Evolutionary conservation across 768 basidiomycete species (phyloP).

Genomic region (Multifurca ochricompacta): DNA sequence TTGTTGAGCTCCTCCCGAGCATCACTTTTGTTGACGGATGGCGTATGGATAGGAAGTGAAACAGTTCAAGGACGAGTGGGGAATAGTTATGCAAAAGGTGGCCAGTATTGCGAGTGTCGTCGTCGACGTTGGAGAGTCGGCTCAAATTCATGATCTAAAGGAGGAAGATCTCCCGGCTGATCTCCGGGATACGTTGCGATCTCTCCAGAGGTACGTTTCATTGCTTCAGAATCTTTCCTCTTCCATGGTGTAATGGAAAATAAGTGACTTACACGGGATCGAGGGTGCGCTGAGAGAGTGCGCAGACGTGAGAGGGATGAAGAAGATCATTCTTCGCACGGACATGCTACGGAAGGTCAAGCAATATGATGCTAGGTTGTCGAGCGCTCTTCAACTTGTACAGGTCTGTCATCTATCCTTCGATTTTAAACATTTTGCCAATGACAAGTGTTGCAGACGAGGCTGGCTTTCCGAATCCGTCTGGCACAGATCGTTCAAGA

Average conservation of each 20-base stretch:
- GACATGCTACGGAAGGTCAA: neutral
- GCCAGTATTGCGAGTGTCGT: no score
- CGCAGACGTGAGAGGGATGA: neutral
- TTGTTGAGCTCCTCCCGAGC: neutral
- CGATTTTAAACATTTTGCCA: neutral
- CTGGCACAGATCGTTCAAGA: no score
- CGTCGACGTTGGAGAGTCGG: no score
- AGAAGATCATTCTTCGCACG: neutral
- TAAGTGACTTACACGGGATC: no score
- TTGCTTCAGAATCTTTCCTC: neutral
- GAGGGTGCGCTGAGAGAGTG: no score
- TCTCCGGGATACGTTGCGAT: neutral
- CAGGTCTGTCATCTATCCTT: neutral
- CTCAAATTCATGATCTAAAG: neutral
- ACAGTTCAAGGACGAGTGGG: no score
- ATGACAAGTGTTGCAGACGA: neutral
- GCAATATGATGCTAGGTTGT: neutral
- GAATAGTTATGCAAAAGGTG: no score
- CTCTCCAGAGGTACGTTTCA: neutral
- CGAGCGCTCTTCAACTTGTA: neutral
- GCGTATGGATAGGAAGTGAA: no score
- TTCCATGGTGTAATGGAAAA: neutral
- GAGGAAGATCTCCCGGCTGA: neutral
- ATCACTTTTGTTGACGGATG: neutral
- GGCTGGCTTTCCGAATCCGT: no score